phyloP scores from a whole-genome alignment of 306 rosid species.

The Rosa rugosa region DNA sequence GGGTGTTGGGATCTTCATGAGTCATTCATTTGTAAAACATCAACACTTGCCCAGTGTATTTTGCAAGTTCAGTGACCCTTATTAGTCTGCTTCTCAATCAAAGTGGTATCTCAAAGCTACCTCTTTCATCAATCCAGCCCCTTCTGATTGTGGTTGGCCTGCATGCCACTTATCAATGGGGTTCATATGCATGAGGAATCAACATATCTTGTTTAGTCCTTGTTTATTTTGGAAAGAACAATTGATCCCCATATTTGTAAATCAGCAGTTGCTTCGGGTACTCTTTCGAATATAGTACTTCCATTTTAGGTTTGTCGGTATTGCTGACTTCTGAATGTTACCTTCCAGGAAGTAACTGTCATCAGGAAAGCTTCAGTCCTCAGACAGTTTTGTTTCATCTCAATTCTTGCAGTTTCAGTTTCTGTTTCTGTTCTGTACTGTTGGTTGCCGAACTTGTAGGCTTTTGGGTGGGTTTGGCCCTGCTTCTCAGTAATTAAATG shows the following conservation, averaged over 20 bases:
- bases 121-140: not conserved
- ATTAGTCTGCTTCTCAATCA: not conserved
- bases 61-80: not conserved
- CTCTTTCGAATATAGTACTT: not conserved
- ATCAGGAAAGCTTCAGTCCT: not conserved
- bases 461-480: not conserved
- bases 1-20: constrained; percentile 41
- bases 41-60: not conserved
- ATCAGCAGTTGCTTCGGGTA: not conserved
- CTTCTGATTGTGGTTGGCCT: not conserved
- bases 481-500: too few species aligned
- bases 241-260: not conserved
- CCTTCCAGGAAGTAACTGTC: not conserved
- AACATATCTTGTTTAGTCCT: not conserved
- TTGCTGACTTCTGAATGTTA: not conserved
- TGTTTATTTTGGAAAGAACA: not conserved
- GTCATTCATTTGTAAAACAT: not conserved
- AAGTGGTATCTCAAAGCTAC: not conserved
- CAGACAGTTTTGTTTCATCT: not conserved
- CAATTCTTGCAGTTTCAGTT: not conserved
- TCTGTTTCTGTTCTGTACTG: not conserved
- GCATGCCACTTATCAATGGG: not conserved
- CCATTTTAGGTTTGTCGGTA: not conserved
- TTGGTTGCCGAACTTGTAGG: not conserved
- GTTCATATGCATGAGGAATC: not conserved